Conservation (phyloP, 1,139 yeast species). For the Sugiyamaella neomexicana region DNA sequence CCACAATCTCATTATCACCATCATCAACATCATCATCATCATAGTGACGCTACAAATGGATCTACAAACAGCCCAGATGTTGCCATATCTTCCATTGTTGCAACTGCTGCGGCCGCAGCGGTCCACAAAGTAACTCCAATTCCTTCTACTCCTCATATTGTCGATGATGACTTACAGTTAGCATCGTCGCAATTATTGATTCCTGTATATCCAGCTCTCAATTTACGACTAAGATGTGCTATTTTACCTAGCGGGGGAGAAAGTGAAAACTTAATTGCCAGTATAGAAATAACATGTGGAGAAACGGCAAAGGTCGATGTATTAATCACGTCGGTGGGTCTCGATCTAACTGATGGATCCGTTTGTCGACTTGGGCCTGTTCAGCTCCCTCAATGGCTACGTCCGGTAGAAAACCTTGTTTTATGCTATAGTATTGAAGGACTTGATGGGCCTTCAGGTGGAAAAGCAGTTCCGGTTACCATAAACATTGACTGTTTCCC, state of each 20-base stretch:
- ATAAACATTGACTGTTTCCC: slow-evolving; percentile 32
- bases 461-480: slow-evolving; percentile 31
- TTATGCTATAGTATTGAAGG: slow-evolving; percentile 34
- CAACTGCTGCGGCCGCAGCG: not conserved
- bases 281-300: slow-evolving; percentile 56
- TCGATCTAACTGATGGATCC: slow-evolving; percentile 48
- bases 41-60: not conserved
- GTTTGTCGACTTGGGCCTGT: slow-evolving; percentile 41
- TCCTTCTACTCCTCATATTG: slow-evolving; percentile 8
- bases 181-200: slow-evolving; percentile 30
- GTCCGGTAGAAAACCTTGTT: slow-evolving; percentile 40
- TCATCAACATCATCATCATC: not conserved
- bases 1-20: not conserved
- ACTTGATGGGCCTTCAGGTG: slow-evolving; percentile 26
- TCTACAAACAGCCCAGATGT: no score
- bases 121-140: not conserved
- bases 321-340: slow-evolving; percentile 41
- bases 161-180: slow-evolving; percentile 12
- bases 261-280: slow-evolving; percentile 52
- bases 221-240: slow-evolving; percentile 57
- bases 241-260: slow-evolving; percentile 49
- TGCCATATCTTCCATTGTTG: not conserved
- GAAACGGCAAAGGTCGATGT: slow-evolving; percentile 39
- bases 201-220: slow-evolving; percentile 52
- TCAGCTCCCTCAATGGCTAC: slow-evolving; percentile 37